Base-by-base conservation (phyloP, 305 asterid genomes). In the Fraxinus paxiana region DNA sequence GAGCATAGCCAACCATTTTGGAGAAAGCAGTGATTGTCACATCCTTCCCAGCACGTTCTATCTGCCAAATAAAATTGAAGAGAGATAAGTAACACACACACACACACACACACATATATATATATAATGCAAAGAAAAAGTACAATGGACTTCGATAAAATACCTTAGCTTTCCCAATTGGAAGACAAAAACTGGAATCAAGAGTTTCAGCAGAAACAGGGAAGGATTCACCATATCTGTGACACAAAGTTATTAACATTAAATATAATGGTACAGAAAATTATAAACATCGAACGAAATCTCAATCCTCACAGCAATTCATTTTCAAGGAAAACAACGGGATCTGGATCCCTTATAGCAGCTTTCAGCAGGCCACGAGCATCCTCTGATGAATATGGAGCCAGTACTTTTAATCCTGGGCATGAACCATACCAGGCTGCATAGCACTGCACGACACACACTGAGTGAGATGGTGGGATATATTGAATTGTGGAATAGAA, bases 291-390 rank as follows among this genome's bases (percentile, higher is more conserved):
- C 9, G 1, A 51, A 15, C 0, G 35, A 17, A 56, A 77, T 13
- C 48, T 48, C 6, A 56, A 6, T 31, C 78, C 88, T 77, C 73
- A 88, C 91, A 88, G 74, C 87, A 88, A 82, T 75, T 88, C 91
- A 82, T 88, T 88, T 87, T 88, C 91, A 83, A 88, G 91, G 76
- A 88, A 88, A 85, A 88, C 85, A 78, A 88, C 90, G 61, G 91
- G 91, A 84, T 88, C 91, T 35, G 91, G 91, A 61, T 88, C 91
- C 82, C 91, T 80, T 26, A 88, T 88, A 61, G 91, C 91, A 82
- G 91, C 91, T 82, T 88, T 88, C 78, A 88, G 83, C 67, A 88
- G 87, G 15, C 91, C 91, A 37, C 91, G 90, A 63, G 90, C 90
- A 87, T 88, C 91, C 79, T 88, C 91, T 6, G 90, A 80, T 43